Percentiles rank a stretch among this genome's conserved stretches.
phyloP scores from a whole-genome alignment of 2,329 filamentous ascomycete genomes.

The Trichophyton schoenleinii region DNA sequence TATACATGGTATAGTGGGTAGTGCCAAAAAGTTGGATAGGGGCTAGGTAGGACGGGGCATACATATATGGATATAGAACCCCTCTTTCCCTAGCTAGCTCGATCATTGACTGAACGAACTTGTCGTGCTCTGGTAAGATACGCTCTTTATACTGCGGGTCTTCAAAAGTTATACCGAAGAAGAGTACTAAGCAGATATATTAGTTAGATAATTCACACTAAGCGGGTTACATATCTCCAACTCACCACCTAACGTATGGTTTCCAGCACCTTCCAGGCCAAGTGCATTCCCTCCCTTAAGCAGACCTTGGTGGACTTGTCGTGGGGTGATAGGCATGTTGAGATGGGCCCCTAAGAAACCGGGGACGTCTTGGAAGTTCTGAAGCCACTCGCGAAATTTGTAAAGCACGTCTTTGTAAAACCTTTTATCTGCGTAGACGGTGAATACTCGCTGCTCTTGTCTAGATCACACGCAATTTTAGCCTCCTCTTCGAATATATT shows the following conservation, averaged over 20 bases:
- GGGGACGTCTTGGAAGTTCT: background rate
- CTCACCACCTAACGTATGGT: conserved; percentile 4
- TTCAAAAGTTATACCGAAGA: conserved; percentile 6
- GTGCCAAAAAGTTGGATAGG: background rate
- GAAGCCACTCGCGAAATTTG: conserved; percentile 4
- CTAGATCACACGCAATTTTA: background rate
- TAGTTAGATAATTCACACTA: background rate
- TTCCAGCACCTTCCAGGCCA: conserved; percentile 1
- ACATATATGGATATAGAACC: conserved; percentile 5
- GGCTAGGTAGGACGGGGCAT: background rate
- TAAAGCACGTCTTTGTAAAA: conserved; percentile 6
- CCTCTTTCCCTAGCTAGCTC: conserved; percentile 2
- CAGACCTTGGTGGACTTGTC: conserved; percentile 3
- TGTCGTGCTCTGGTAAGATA: conserved; percentile 2
- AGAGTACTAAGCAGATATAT: conserved; percentile 1
- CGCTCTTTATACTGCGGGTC: background rate
- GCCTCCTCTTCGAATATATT: background rate
- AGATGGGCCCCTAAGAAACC: conserved; percentile 4
- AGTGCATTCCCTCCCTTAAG: conserved; percentile 7
- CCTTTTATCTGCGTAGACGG: conserved; percentile 6
- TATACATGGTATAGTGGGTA: background rate
- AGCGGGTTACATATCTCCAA: background rate
- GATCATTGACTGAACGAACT: conserved; percentile 6
- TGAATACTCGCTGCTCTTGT: conserved; percentile 6
- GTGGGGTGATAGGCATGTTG: conserved; percentile 8